Evolutionary conservation across 2,329 filamentous ascomycete genomes (phyloP).

Genomic region (Paramyrothecium roridum): DNA sequence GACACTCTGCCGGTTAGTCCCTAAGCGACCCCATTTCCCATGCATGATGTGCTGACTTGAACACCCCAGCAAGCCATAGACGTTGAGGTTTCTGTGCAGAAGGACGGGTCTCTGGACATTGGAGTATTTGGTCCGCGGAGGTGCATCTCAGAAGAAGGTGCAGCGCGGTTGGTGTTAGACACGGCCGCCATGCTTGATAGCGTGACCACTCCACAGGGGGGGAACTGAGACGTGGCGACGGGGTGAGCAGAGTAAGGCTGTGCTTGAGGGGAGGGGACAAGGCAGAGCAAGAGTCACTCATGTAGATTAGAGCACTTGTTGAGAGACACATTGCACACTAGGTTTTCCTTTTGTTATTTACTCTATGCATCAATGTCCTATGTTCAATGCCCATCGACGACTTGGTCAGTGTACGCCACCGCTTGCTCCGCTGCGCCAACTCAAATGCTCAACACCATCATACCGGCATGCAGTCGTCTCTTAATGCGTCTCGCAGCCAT

Average conservation of each 20-base stretch:
- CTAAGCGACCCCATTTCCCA: background rate
- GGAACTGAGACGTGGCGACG: background rate
- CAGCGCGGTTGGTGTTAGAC: conserved; percentile 17
- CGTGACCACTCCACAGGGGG: background rate
- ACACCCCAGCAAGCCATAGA: conserved; percentile 27
- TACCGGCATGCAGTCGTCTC: background rate
- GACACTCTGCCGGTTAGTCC: background rate
- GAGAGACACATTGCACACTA: background rate
- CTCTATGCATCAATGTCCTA: background rate
- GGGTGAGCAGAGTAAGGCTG: too few relatives aligned
- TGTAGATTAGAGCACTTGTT: too few relatives aligned
- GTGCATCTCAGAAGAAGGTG: conserved; percentile 19
- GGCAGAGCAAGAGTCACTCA: too few relatives aligned
- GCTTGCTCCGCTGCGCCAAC: too few relatives aligned
- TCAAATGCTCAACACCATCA: background rate
- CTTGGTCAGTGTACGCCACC: too few relatives aligned
- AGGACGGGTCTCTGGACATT: conserved; percentile 26
- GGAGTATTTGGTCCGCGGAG: conserved; percentile 35
- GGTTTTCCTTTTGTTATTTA: background rate
- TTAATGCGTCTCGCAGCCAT: background rate
- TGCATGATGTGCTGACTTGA: conserved; percentile 16
- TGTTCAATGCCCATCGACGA: background rate
- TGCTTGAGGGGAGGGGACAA: too few relatives aligned
- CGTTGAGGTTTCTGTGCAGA: conserved; percentile 33
- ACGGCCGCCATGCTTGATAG: conserved; percentile 8